A percentile compares a stretch with the other conserved stretches of the same genome.
These are phyloP conservation scores for Basidiobolus heterosporus DNA, from an alignment of 371 early-diverging fungal genomes.

Conservation along the genomic window DNA sequence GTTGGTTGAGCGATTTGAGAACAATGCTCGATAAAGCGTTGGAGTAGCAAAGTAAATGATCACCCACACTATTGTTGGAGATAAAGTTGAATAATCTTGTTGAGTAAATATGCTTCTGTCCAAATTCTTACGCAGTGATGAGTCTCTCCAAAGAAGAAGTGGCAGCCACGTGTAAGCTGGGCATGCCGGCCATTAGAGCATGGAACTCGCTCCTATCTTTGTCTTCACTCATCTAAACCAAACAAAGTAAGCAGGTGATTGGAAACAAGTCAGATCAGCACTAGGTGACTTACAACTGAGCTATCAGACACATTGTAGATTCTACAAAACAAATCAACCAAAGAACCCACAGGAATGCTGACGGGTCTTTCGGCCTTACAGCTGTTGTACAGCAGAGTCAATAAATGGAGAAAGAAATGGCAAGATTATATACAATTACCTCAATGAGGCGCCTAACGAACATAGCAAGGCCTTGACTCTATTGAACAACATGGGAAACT, in stretches of 20 bases:
- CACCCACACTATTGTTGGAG: conserved; percentile 13
- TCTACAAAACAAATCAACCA: conserved; percentile 23
- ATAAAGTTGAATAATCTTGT: not conserved
- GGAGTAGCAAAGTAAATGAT: conserved; percentile 16
- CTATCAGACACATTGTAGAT: conserved; percentile 24
- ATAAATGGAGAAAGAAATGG: not conserved
- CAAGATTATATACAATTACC: not conserved
- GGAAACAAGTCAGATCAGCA: no score
- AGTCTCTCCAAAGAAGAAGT: conserved; percentile 20
- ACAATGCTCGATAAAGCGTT: conserved; percentile 20
- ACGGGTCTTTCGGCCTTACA: conserved; percentile 14
- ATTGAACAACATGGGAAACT: no score
- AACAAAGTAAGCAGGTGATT: no score
- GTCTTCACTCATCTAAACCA: conserved; percentile 14
- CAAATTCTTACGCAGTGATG: conserved; percentile 16
- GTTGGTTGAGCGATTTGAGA: conserved; percentile 19
- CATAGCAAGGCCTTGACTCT: no score
- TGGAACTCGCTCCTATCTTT: conserved; percentile 19
- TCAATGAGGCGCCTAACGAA: no score
- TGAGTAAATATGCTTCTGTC: not conserved
- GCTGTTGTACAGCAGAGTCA: conserved; percentile 6
- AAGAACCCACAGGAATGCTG: conserved; percentile 19
- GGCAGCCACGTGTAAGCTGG: conserved; percentile 18
- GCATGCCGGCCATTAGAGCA: conserved; percentile 20
- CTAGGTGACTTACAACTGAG: conserved; percentile 23